Evolutionary conservation across 169 alveolate species (phyloP).

Genomic region (Plasmodium falciparum): DNA sequence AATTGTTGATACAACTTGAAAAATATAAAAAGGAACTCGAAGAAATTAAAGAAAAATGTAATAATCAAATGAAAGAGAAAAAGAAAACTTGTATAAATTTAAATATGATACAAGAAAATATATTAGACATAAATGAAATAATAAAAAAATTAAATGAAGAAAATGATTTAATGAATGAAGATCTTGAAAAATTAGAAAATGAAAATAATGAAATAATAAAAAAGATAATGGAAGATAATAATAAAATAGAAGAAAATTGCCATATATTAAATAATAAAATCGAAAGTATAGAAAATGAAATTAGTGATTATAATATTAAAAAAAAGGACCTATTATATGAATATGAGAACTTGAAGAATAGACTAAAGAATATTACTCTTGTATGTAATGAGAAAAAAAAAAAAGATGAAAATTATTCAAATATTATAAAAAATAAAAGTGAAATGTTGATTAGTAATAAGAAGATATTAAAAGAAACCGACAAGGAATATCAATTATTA

Average conservation of each 20-base stretch:
- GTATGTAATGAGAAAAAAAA: constrained; percentile 30
- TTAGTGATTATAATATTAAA: constrained; percentile 12
- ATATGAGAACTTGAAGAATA: constrained; percentile 21
- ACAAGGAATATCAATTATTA: constrained; percentile 26
- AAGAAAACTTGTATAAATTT: constrained; percentile 44
- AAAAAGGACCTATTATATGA: constrained; percentile 19
- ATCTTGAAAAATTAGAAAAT: constrained; percentile 10
- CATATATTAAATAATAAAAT: constrained; percentile 9
- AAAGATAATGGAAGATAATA: constrained; percentile 12
- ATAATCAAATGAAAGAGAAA: constrained; percentile 65
- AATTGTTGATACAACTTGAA: constrained; percentile 22
- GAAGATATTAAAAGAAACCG: constrained; percentile 42
- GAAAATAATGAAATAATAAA: constrained; percentile 12
- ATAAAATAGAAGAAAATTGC: constrained; percentile 30
- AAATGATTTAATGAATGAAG: constrained; percentile 24
- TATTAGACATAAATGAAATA: constrained; percentile 6
- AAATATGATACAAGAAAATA: constrained; percentile 25
- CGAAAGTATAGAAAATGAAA: constrained; percentile 26
- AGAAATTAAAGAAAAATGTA: constrained; percentile 47
- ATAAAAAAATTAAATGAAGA: constrained; percentile 16
- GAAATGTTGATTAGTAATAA: constrained; percentile 20
- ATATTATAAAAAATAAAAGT: constrained; percentile 31
- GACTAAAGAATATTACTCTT: constrained; percentile 8
- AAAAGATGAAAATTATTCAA: constrained; percentile 51
- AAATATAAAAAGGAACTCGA: constrained; percentile 56